Base-by-base conservation (phyloP, 805 yeast genomes). In the Pichia heedii region DNA sequence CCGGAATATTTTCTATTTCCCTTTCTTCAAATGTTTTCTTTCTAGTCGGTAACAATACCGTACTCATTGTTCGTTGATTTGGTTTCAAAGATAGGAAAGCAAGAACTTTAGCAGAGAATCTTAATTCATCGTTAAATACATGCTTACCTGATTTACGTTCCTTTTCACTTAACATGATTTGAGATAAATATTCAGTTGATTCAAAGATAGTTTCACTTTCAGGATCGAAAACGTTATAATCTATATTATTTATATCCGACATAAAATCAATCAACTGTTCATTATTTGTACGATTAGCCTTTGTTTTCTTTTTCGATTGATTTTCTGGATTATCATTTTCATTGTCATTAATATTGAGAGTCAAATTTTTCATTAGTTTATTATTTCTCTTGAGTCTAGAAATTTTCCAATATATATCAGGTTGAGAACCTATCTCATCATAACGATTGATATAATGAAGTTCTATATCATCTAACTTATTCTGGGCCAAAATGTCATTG, bases 361-460 rank as follows among this genome's bases (percentile, higher is more conserved):
- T 21, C 15, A 35, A 35, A 35, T 15, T 21, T 8, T 27, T 27
- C 32, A 27, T 27, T 11, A 27, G 12, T 9, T 27, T 27, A 8
- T 8, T 11, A 27, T 27, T 27, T 27, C 22, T 36, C 26, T 44
- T 49, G n/a, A 44, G n/a, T 21, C 48, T 35, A n/a, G 44, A 24
- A 36, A 90, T 82, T 61, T 83, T 84, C 97, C 97, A 90, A 62
- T 86, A 94, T 50, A 85, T 90, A 18, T 22, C 10, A 13, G 90
- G 84, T 9, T 97, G 97, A 24, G 94, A 75, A 96, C 97, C 89
- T 57, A 78, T 83, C 27, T 70, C 79, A 57, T 88, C 96, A 61
- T 87, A 87, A 57, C 86, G 83, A 3, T 88, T 82, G 74, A 76
- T 68, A 39, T 74, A 60, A 46, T 73, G 74, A 26, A 63, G 56